Evolutionary conservation across 148 eudicot species (phyloP).

Genomic region (Fagopyrum homotropicum): DNA sequence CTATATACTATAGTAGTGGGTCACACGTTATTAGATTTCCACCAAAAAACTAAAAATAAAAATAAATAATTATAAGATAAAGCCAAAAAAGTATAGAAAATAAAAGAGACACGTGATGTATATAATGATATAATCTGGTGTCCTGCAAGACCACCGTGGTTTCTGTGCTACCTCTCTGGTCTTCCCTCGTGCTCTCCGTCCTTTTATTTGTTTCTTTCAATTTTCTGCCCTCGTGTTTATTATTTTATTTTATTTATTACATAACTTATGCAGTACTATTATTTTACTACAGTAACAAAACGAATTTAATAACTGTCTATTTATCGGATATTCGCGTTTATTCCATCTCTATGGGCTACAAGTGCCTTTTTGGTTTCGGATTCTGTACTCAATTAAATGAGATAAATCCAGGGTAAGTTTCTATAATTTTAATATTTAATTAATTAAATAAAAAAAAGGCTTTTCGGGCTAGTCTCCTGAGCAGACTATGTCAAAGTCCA

Average conservation of each 20-base stretch:
- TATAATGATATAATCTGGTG: neutral
- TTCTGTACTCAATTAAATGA: neutral
- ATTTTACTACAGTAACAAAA: neutral
- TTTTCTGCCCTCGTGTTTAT: neutral
- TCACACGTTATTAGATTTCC: no score
- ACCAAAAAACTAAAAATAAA: no score
- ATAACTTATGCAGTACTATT: neutral
- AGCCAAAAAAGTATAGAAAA: neutral
- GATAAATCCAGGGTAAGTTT: neutral
- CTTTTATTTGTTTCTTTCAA: neutral
- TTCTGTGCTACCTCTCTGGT: neutral
- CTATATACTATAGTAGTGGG: no score
- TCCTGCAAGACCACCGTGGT: slow-evolving; percentile 6
- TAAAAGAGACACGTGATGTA: slow-evolving; percentile 1
- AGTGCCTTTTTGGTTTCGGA: no score
- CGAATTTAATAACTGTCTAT: neutral
- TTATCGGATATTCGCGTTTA: neutral
- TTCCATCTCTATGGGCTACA: neutral
- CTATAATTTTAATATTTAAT: no score
- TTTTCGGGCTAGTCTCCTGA: neutral
- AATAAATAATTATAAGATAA: no score
- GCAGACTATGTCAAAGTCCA: no score
- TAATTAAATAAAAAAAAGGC: neutral
- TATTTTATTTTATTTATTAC: neutral
- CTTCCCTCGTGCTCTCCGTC: neutral